Evolutionary conservation across 192 early-diverging fungal species (phyloP).

Genomic region (Coemansia erecta): DNA sequence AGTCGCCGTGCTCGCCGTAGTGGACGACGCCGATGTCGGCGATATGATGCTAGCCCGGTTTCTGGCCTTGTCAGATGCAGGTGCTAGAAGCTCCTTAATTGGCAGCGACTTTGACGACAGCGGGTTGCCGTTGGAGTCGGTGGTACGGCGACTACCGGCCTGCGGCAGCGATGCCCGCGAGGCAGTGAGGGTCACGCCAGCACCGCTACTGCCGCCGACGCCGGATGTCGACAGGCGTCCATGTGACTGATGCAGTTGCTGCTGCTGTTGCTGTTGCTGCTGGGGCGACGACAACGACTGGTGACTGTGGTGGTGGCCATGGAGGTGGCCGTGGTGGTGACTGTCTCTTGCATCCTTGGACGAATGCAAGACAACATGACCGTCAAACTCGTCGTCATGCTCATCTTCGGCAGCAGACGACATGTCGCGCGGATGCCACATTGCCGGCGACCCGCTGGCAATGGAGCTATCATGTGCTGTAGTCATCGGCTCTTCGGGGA

Average conservation of each 20-base stretch:
- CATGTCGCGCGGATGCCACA: slow-evolving; percentile 9
- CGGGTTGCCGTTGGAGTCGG: slow-evolving; percentile 28
- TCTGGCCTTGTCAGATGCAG: slow-evolving; percentile 43
- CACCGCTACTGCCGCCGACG: not conserved
- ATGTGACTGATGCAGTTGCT: not conserved
- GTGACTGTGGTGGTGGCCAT: not conserved
- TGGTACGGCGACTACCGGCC: slow-evolving; percentile 7
- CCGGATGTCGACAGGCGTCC: slow-evolving; percentile 3
- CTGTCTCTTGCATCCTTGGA: no score
- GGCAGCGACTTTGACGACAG: slow-evolving; percentile 48
- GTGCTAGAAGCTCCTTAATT: slow-evolving; percentile 51
- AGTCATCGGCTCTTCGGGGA: slow-evolving; percentile 34
- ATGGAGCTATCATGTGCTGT: not conserved
- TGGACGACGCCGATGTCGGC: slow-evolving; percentile 18
- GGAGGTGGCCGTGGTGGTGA: not conserved
- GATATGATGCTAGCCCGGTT: slow-evolving; percentile 42
- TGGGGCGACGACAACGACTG: not conserved
- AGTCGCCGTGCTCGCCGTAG: slow-evolving; percentile 15
- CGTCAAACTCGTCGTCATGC: no score
- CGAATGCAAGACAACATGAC: no score
- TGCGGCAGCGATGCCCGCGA: slow-evolving; percentile 38
- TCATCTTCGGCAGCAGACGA: no score
- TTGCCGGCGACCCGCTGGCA: slow-evolving; percentile 9
- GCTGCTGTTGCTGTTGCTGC: not conserved
- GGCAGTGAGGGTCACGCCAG: not conserved